Percentiles rank a stretch among this genome's conserved stretches.
Conservation (phyloP, 208 protist genomes). For the Kentomonas sorsogonicus region DNA sequence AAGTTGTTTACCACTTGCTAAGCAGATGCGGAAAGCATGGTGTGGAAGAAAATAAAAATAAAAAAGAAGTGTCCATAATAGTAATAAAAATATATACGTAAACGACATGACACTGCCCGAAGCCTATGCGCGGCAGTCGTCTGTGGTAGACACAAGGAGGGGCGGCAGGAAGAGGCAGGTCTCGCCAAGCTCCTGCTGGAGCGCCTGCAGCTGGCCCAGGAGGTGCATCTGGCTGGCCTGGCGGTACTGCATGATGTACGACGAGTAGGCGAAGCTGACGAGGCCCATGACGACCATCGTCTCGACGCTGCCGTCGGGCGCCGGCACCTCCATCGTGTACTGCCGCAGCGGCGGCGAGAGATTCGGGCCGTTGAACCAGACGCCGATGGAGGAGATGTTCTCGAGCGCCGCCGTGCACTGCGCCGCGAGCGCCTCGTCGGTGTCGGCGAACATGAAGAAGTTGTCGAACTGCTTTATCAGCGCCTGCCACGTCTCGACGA, state of each 20-base stretch:
- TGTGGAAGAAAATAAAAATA: background rate
- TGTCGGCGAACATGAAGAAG: slow-evolving; percentile 24
- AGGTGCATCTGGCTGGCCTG: slow-evolving; percentile 33
- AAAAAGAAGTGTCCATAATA: too few species aligned
- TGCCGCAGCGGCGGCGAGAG: slow-evolving; percentile 65
- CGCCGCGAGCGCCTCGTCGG: slow-evolving; percentile 9
- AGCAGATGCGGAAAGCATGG: background rate
- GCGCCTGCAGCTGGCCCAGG: slow-evolving; percentile 31
- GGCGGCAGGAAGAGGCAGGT: slow-evolving; percentile 50
- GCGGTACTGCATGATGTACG: slow-evolving; percentile 64
- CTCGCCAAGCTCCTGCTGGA: slow-evolving; percentile 40
- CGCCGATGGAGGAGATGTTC: slow-evolving; percentile 62
- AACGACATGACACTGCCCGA: too few species aligned
- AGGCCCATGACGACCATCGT: slow-evolving; percentile 54
- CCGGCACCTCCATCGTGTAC: slow-evolving; percentile 44
- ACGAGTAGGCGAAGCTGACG: slow-evolving; percentile 67
- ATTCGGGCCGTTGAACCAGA: slow-evolving; percentile 57
- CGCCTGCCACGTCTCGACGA: slow-evolving; percentile 43
- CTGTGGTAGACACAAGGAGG: slow-evolving; percentile 23
- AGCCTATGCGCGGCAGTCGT: too few species aligned
- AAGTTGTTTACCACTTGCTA: background rate
- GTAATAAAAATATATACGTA: too few species aligned
- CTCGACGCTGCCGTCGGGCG: slow-evolving; percentile 25
- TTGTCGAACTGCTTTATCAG: slow-evolving; percentile 46
- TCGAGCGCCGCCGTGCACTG: slow-evolving; percentile 41